Evolutionary conservation across 306 rosid genomes (phyloP).

Genomic region (Canavalia gladiata): DNA sequence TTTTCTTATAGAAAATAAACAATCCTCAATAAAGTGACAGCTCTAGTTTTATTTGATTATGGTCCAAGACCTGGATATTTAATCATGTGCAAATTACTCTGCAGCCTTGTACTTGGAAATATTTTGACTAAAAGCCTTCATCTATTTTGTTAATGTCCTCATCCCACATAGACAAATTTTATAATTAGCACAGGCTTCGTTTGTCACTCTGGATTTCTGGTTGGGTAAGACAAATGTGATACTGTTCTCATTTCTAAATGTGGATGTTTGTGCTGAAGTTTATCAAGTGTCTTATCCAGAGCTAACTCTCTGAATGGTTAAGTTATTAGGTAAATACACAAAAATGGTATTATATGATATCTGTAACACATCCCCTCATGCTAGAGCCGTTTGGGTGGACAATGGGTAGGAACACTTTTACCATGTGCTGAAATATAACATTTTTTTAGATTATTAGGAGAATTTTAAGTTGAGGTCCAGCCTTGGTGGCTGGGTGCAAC

Average conservation of each 20-base stretch:
- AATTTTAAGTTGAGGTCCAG: not conserved
- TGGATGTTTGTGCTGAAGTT: not conserved
- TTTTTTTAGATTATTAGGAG: not conserved
- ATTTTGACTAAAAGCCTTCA: slow-evolving; percentile 33
- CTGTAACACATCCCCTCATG: not conserved
- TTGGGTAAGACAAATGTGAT: not conserved
- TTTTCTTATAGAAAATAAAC: slow-evolving; percentile 21
- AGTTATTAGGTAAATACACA: not conserved
- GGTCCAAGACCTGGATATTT: slow-evolving; percentile 29
- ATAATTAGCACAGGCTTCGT: not conserved
- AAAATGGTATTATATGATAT: not conserved
- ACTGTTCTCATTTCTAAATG: not conserved
- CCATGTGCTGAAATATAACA: not conserved
- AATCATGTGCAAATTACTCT: slow-evolving; percentile 4
- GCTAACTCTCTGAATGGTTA: not conserved
- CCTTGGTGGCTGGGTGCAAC: too few species aligned
- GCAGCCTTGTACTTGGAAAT: slow-evolving; percentile 30
- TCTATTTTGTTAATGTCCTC: not conserved
- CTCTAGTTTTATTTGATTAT: not conserved
- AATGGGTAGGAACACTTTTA: slow-evolving; percentile 15
- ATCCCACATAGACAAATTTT: not conserved
- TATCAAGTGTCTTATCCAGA: slow-evolving; percentile 17
- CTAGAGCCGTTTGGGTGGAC: not conserved
- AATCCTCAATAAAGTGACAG: slow-evolving; percentile 14
- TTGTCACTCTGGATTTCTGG: not conserved